Evolutionary conservation across 163 green algal species (phyloP).

Genomic region (Trebouxia gelatinosa): DNA sequence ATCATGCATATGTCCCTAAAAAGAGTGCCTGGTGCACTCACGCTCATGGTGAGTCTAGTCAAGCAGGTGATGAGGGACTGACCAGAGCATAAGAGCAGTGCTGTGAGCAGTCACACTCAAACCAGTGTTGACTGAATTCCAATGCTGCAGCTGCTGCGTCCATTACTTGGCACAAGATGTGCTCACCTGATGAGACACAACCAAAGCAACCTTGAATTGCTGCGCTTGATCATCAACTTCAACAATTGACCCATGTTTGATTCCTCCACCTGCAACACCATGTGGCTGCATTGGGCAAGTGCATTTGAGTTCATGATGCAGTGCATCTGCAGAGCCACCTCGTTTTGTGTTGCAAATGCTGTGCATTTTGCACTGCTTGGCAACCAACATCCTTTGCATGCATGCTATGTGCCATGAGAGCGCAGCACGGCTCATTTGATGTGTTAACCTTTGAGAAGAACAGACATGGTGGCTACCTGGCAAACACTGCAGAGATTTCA

Average conservation of each 20-base stretch:
- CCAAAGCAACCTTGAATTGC: constrained; percentile 57
- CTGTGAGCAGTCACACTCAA: neutral
- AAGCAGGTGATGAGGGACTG: neutral
- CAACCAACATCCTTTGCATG: no score
- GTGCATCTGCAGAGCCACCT: no score
- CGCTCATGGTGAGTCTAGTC: neutral
- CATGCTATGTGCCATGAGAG: no score
- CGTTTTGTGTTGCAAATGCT: no score
- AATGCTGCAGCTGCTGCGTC: no score
- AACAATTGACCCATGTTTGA: constrained; percentile 60
- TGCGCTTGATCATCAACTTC: constrained; percentile 72
- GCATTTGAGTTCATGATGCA: no score
- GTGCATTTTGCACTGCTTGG: no score
- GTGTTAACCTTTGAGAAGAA: no score
- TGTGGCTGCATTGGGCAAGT: no score
- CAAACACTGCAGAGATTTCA: constrained; percentile 54
- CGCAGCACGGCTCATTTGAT: no score
- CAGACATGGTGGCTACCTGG: no score
- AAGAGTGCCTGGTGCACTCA: neutral
- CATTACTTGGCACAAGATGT: no score
- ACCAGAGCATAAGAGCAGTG: neutral
- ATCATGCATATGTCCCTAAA: neutral
- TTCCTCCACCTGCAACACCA: constrained; percentile 50
- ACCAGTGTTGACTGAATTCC: neutral
- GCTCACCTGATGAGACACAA: constrained; percentile 63